Evolutionary conservation across 164 flowering plant genomes (phyloP), one percentile per base, ranked within the genome.

Genomic region (Sedum album): DNA sequence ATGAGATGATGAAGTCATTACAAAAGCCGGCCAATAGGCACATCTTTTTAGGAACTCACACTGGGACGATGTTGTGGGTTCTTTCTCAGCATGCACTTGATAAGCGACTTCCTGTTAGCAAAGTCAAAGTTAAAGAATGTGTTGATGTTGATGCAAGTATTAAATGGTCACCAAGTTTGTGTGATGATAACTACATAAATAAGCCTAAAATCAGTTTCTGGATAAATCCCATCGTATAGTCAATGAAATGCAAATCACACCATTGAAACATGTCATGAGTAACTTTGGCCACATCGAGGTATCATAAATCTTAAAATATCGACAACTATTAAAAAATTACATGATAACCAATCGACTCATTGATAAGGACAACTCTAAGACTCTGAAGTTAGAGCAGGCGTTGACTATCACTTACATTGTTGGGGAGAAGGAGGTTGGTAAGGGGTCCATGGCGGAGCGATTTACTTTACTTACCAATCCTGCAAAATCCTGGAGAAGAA

Each of bases 381-480:
- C 1, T 23, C 26, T 53, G 2, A 53, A 53, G 60, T 23, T 13
- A 23, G 31, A 26, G 33, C 31, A 49, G 64, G 35, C 28, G 35
- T 57, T 60, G 65, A 42, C 17, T 17, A 25, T 4, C n/a, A 41
- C 99, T 94, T 83, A 94, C 99, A 91, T 73, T 57, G 95, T 81
- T 48, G 97, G 85, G 55, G 99, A 86, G 66, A 90, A 94, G 79
- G 94, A 90, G 0, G 96, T 69, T 41, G 99, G 99, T 77, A 94
- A 67, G 41, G 99, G 97, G 38, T 97, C 99, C 66, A 94, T 94
- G 8, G 96, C 86, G 39, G 99, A 94, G 42, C 97, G 88, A 71
- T 94, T 94, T 71, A 94, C 85, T 79, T 94, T 94, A 81, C 96
- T 91, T 69, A 94, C 90, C 69, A 94, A 70, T 72, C 99, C 97